A percentile compares a stretch with the other conserved stretches of the same genome.
Conservation (phyloP, 768 basidiomycete genomes). For the Paxillus ammoniavirescens region DNA sequence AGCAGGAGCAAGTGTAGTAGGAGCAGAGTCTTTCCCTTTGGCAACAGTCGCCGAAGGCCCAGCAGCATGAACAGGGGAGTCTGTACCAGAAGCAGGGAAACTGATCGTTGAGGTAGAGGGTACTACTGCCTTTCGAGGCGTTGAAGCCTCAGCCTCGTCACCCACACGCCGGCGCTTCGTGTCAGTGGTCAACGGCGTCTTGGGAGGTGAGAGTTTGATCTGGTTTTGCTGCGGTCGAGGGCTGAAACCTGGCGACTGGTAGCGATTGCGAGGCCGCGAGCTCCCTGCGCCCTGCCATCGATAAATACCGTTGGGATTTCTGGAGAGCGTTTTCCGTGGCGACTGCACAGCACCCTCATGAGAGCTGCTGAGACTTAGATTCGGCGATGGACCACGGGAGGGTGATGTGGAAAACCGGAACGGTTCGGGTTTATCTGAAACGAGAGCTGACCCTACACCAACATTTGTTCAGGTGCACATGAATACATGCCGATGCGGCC, state of each 20-base stretch:
- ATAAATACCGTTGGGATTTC: constrained; percentile 75
- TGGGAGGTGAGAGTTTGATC: constrained; percentile 42
- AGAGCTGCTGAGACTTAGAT: constrained; percentile 7
- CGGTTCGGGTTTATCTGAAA: constrained; percentile 45
- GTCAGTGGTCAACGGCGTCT: constrained; percentile 41
- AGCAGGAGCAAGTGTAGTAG: constrained; percentile 23
- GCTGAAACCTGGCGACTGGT: constrained; percentile 71
- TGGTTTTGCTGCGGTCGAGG: constrained; percentile 47
- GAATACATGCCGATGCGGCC: constrained; percentile 11
- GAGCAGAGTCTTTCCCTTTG: constrained; percentile 24
- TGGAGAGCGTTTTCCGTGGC: constrained; percentile 53
- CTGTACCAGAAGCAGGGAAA: constrained; percentile 23
- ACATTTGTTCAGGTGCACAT: constrained; percentile 9
- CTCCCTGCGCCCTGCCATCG: constrained; percentile 78
- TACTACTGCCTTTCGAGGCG: constrained; percentile 31
- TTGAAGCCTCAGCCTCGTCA: constrained; percentile 39
- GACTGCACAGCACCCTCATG: constrained; percentile 20
- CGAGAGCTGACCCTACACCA: constrained; percentile 20
- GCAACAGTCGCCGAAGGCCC: constrained; percentile 26
- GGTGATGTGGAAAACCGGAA: constrained; percentile 60
- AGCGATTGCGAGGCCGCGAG: constrained; percentile 66
- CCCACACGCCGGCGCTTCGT: constrained; percentile 63
- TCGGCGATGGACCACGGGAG: constrained; percentile 30
- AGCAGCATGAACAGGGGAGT: constrained; percentile 31
- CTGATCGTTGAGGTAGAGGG: constrained; percentile 26